phyloP scores from a whole-genome alignment of 257 asterid genomes.

The Paraleonurus japonicus region DNA sequence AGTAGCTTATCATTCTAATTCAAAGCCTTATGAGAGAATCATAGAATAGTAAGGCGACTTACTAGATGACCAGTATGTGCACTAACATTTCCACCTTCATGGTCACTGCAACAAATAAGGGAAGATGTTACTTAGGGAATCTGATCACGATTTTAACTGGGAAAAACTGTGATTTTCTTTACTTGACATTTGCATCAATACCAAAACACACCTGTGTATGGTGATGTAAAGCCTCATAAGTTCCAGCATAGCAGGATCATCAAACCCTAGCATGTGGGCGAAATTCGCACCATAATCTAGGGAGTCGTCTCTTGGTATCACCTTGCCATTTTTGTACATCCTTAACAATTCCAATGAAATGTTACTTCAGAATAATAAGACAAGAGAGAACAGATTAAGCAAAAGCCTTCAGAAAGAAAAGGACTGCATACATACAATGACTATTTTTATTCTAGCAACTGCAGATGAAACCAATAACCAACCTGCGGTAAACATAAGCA shows the following conservation, averaged over 20 bases:
- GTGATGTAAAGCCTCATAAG: conserved; percentile 94
- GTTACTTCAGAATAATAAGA: conserved; percentile 18
- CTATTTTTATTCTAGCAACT: background rate
- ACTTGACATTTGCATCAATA: conserved; percentile 7
- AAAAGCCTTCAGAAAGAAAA: conserved; percentile 4
- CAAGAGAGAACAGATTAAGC: background rate
- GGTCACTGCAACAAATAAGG: conserved; percentile 63
- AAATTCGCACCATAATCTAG: conserved; percentile 95
- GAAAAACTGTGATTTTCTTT: background rate
- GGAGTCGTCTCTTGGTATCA: conserved; percentile 71
- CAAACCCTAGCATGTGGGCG: conserved; percentile 94
- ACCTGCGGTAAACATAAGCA: conserved; percentile 95
- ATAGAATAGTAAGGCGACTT: conserved; percentile 30
- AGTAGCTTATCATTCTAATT: background rate
- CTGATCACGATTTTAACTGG: background rate
- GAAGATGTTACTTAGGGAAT: background rate
- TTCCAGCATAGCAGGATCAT: conserved; percentile 79
- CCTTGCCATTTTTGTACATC: conserved; percentile 81
- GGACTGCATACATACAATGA: background rate
- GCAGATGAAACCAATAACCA: conserved; percentile 28
- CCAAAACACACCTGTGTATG: conserved; percentile 68
- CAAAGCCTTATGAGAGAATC: conserved; percentile 14
- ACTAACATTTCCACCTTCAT: conserved; percentile 99
- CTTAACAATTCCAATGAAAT: conserved; percentile 49
- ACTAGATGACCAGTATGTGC: conserved; percentile 99